Evolutionary conservation across 2,329 filamentous ascomycete genomes (phyloP), one percentile per base, ranked within the genome.

Genomic region (Aureobasidium sp.): DNA sequence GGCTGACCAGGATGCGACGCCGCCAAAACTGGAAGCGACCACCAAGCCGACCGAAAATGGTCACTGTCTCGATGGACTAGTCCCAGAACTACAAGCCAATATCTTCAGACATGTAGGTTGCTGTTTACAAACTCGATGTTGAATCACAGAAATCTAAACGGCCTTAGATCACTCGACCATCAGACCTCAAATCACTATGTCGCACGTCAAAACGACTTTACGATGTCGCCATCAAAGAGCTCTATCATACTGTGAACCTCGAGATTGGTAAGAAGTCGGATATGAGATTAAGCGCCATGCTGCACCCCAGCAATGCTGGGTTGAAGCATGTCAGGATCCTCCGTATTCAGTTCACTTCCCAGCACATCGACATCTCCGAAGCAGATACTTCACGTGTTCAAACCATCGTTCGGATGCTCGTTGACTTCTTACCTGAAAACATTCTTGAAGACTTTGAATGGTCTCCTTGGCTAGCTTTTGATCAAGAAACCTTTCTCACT

Each of bases 391-490:
- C 36, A 24, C 74, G 76, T 57, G 77, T 75, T 68, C 76, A 77
- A 47, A 76, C 77, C 24, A 12, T 61, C 15, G 43, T 61, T 17
- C 75, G 78, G 48, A 78, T 81, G 75, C 73, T 81, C 20, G 63
- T 81, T 20, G 78, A 80, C 64, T 74, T 79, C 64, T 67, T 81
- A 39, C 79, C 79, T 1, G 76, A 79, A 57, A 74, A 81, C 64
- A 76, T 76, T 39, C 71, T 81, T 27, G 78, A 80, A 64, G 76
- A 77, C 64, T 80, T 81, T 70, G 78, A 75, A 64, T 81, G 79
- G 79, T 77, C 78, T 68, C 78, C 78, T 17, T 81, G 78, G 78
- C 73, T 73, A 51, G 71, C 75, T 0, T 80, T 81, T 64, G 76
- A 75, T 5, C 72, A 74, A 20, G 79, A 80, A 44, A 81, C 80